phyloP scores from a whole-genome alignment of 257 asterid species.

The Handroanthus guayacan region DNA sequence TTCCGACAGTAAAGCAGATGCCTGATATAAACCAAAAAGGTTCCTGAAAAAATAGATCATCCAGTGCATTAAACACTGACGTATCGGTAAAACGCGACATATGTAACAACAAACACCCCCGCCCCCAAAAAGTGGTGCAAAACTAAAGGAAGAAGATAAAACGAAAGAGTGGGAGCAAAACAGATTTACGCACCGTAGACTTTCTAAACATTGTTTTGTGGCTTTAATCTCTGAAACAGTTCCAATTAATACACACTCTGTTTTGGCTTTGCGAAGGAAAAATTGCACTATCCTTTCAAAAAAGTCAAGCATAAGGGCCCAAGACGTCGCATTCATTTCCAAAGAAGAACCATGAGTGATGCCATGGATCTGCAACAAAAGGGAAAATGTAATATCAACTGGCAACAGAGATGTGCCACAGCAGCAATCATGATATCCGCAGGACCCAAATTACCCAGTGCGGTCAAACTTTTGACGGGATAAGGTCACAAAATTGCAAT shows the following conservation, averaged over 20 bases:
- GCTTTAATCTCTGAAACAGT: conserved; percentile 54
- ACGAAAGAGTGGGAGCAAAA: conserved; percentile 10
- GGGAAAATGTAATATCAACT: conserved; percentile 25
- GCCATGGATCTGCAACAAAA: conserved; percentile 61
- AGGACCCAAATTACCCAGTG: neutral
- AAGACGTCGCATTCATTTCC: conserved; percentile 61
- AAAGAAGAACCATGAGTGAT: conserved; percentile 52
- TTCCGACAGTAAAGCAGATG: conserved; percentile 58
- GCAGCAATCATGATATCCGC: conserved; percentile 10
- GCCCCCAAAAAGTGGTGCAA: conserved; percentile 24
- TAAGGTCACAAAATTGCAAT: conserved; percentile 1
- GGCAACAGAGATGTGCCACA: conserved; percentile 13
- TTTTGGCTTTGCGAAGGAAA: conserved; percentile 50
- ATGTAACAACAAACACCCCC: conserved; percentile 15
- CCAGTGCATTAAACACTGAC: conserved; percentile 30
- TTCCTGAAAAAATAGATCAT: conserved; percentile 53
- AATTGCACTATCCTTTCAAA: conserved; percentile 53
- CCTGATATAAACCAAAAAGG: conserved; percentile 62
- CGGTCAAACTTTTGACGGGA: neutral
- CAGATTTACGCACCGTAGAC: conserved; percentile 57
- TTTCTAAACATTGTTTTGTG: conserved; percentile 69
- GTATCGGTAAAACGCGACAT: conserved; percentile 11
- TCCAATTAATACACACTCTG: conserved; percentile 40
- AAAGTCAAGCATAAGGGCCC: conserved; percentile 64
- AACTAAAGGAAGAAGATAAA: conserved; percentile 10